These are phyloP conservation scores for Pythium insidiosum DNA, from an alignment of 352 stramenopile genomes.

Conservation along the genomic window DNA sequence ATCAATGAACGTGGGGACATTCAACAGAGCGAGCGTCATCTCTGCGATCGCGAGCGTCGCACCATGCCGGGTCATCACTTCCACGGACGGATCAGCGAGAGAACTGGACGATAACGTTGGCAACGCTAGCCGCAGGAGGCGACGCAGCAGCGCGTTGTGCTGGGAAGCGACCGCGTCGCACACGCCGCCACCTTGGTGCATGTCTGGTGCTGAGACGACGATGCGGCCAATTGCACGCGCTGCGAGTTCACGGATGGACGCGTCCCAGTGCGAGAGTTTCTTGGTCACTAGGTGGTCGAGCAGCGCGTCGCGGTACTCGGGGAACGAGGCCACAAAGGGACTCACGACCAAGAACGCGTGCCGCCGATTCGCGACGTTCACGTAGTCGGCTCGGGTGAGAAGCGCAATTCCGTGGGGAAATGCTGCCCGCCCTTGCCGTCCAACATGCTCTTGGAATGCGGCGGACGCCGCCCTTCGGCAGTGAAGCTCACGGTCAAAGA, in stretches of 20 bases:
- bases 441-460: conserved; percentile 96
- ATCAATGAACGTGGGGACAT: conserved; percentile 52
- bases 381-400: conserved; percentile 96
- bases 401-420: conserved; percentile 97
- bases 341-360: conserved; percentile 92
- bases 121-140: conserved; percentile 73
- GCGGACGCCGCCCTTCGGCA: conserved; percentile 96
- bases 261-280: conserved; percentile 96
- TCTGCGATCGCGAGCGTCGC: conserved; percentile 89
- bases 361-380: conserved; percentile 88
- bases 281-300: conserved; percentile 72
- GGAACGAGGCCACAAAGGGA: conserved; percentile 87
- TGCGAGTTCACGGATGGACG: conserved; percentile 85
- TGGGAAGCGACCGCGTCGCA: conserved; percentile 78
- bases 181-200: too few relatives aligned
- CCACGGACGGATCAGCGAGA: too few relatives aligned
- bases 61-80: conserved; percentile 92
- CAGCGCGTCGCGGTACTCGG: conserved; percentile 76
- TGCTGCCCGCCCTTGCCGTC: conserved; percentile 84
- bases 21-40: conserved; percentile 41
- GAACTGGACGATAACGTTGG: too few relatives aligned
- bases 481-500: conserved; percentile 99
- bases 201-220: too few relatives aligned
- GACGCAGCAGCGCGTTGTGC: conserved; percentile 69
- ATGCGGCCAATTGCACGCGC: conserved; percentile 84